Evolutionary conservation across 345 rosid species (phyloP).

Genomic region (Gossypium australe): DNA sequence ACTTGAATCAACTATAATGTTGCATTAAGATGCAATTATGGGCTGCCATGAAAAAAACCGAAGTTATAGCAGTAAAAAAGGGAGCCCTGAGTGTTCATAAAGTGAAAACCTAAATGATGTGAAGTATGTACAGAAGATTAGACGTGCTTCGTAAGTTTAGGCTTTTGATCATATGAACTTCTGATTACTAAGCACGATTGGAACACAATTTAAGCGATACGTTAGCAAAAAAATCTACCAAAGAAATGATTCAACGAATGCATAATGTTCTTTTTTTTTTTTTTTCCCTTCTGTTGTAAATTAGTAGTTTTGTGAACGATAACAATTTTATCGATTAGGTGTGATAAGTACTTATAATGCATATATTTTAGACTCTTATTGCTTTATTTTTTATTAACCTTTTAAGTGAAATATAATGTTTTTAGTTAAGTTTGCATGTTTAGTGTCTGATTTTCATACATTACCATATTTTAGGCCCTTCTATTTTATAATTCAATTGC

Average conservation of each 20-base stretch:
- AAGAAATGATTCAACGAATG: conserved; percentile 25
- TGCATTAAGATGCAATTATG: background rate
- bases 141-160: conserved; percentile 24
- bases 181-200: conserved; percentile 22
- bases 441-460: too few species aligned
- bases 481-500: too few species aligned
- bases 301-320: background rate
- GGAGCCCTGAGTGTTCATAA: conserved; percentile 18
- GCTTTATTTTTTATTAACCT: too few species aligned
- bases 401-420: too few species aligned
- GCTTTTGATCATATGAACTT: conserved; percentile 24
- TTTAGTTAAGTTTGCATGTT: too few species aligned
- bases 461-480: too few species aligned
- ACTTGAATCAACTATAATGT: conserved; percentile 32
- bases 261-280: background rate
- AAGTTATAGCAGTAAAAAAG: conserved; percentile 22
- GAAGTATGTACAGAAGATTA: conserved; percentile 22
- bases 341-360: too few species aligned
- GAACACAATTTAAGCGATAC: conserved; percentile 25
- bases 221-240: conserved; percentile 6
- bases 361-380: too few species aligned
- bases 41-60: conserved; percentile 14
- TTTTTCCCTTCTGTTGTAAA: background rate
- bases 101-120: conserved; percentile 28
- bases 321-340: too few species aligned